Percentiles rank a stretch among this genome's conserved stretches.
Conservation (phyloP, 371 early-diverging fungal species). For the Apophysomyces variabilis region DNA sequence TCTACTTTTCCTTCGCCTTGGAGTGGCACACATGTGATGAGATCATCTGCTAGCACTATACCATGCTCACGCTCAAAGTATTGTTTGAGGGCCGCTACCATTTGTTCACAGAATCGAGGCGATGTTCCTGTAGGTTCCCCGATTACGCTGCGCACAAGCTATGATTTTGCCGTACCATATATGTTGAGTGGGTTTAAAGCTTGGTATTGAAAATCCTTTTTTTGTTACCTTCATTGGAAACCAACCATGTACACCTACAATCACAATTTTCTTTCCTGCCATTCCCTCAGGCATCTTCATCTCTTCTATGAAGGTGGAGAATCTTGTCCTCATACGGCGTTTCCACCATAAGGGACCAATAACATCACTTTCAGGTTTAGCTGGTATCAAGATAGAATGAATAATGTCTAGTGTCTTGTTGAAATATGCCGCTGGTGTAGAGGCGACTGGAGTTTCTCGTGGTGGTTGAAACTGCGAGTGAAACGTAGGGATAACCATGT, state of each 20-base stretch:
- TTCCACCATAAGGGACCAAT: slow-evolving; percentile 11
- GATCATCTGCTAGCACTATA: slow-evolving; percentile 57
- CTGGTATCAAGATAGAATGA: background rate
- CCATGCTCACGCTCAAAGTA: slow-evolving; percentile 67
- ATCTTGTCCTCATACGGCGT: slow-evolving; percentile 27
- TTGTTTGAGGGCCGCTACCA: slow-evolving; percentile 66
- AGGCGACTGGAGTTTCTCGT: background rate
- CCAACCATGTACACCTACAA: slow-evolving; percentile 93
- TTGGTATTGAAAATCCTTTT: background rate
- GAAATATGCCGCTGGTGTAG: background rate
- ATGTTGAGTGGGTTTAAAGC: no score
- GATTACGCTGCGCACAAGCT: slow-evolving; percentile 75
- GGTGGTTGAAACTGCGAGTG: slow-evolving; percentile 13
- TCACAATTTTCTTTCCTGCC: slow-evolving; percentile 53
- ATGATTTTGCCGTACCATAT: no score
- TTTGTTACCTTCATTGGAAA: slow-evolving; percentile 70
- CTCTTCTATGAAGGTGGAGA: slow-evolving; percentile 36
- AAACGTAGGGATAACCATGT: slow-evolving; percentile 23
- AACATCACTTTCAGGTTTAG: slow-evolving; percentile 1
- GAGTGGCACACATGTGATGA: slow-evolving; percentile 82
- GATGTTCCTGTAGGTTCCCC: slow-evolving; percentile 96
- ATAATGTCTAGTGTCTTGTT: background rate
- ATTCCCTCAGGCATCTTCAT: slow-evolving; percentile 33
- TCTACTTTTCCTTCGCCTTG: slow-evolving; percentile 91
- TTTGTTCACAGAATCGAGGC: slow-evolving; percentile 84